A percentile compares a stretch with the other conserved stretches of the same genome.
phyloP scores from a whole-genome alignment of 257 asterid species.

The Solanum sitiens region DNA sequence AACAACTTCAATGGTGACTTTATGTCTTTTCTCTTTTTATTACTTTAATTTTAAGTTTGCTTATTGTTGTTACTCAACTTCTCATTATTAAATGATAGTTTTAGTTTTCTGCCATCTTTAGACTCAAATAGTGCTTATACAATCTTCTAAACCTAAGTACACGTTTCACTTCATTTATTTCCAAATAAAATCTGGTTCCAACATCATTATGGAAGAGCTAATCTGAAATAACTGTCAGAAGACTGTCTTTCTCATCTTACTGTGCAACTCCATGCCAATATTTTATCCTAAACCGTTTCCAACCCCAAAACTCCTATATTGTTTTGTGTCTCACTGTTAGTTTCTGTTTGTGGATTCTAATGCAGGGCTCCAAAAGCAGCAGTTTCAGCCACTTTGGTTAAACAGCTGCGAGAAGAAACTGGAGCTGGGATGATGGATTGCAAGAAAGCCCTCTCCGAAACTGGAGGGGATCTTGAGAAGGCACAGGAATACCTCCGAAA shows the following conservation, averaged over 20 bases:
- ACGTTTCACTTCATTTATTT: neutral
- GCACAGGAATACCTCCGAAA: slow-evolving; percentile 88
- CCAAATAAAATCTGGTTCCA: neutral
- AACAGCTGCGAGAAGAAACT: slow-evolving; percentile 88
- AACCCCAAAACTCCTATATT: neutral
- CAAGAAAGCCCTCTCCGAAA: slow-evolving; percentile 91
- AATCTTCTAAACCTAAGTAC: neutral
- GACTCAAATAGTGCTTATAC: neutral
- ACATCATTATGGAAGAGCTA: neutral
- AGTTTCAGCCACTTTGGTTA: slow-evolving; percentile 76
- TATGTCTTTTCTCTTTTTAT: too few species aligned
- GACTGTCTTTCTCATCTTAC: neutral
- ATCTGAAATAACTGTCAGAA: neutral
- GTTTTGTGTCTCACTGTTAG: neutral
- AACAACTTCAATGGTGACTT: too few species aligned
- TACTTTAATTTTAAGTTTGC: neutral
- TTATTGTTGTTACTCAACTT: neutral
- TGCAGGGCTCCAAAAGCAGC: slow-evolving; percentile 47
- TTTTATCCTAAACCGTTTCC: neutral
- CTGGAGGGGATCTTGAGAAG: slow-evolving; percentile 78
- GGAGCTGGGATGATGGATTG: slow-evolving; percentile 99
- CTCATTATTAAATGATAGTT: neutral
- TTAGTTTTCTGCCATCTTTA: neutral
- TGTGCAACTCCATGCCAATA: neutral
- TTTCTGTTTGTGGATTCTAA: neutral